Evolutionary conservation across 257 asterid species (phyloP).

Genomic region (Penstemon newberryi): DNA sequence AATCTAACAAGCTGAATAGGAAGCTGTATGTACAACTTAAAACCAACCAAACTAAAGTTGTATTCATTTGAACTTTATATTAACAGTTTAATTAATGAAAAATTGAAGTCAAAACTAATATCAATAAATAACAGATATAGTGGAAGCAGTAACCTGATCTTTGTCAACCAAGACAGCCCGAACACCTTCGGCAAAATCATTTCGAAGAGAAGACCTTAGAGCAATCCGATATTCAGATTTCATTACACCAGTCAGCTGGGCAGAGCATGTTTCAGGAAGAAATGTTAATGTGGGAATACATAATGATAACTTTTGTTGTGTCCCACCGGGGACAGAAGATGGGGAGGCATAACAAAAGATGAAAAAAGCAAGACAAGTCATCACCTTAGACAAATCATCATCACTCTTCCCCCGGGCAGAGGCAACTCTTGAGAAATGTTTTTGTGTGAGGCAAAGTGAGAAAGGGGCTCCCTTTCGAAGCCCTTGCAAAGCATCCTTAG

Average conservation of each 20-base stretch:
- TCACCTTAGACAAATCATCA: slow-evolving; percentile 66
- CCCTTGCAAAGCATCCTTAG: slow-evolving; percentile 92
- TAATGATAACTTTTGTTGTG: background rate
- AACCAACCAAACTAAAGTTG: background rate
- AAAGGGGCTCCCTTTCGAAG: slow-evolving; percentile 88
- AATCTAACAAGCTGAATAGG: background rate
- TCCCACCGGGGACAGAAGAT: background rate
- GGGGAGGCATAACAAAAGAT: slow-evolving; percentile 20
- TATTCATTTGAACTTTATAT: background rate
- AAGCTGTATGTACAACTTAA: background rate
- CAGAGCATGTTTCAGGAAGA: slow-evolving; percentile 30
- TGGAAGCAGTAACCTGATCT: slow-evolving; percentile 69
- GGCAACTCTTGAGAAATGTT: slow-evolving; percentile 73
- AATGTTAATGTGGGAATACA: slow-evolving; percentile 18
- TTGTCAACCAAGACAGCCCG: slow-evolving; percentile 96
- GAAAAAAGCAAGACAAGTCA: slow-evolving; percentile 17
- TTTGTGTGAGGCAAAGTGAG: slow-evolving; percentile 79
- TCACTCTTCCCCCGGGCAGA: slow-evolving; percentile 57
- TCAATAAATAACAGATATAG: background rate
- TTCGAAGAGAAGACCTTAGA: slow-evolving; percentile 67
- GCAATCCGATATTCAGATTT: slow-evolving; percentile 84
- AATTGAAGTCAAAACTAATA: background rate
- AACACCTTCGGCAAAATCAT: slow-evolving; percentile 89
- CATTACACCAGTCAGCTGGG: slow-evolving; percentile 87
- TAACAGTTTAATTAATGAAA: background rate